Percentiles rank a stretch among this genome's conserved stretches.
These are phyloP conservation scores for Acanthamoeba lugdunensis DNA, from an alignment of 208 protist species.

Conservation along the genomic window DNA sequence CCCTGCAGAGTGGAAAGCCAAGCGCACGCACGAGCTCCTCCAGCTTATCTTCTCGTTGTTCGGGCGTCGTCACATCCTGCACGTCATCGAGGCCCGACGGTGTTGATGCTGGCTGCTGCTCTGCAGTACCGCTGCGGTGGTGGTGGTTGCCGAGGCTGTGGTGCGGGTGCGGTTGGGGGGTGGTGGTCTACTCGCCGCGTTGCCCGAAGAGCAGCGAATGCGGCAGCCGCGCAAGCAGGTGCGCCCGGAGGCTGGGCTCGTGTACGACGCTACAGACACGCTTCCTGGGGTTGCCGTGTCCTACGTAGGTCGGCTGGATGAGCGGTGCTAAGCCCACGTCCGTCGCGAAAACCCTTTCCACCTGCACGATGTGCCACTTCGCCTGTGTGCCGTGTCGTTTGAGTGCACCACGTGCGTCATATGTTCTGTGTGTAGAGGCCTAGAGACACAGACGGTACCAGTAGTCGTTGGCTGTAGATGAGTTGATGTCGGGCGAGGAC, in stretches of 20 bases:
- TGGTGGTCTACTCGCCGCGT: too few relatives aligned
- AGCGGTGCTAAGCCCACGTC: not conserved
- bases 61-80: too few relatives aligned
- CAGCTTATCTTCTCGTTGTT: too few relatives aligned
- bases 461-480: not conserved
- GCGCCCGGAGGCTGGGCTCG: not conserved
- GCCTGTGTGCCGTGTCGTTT: not conserved
- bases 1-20: too few relatives aligned
- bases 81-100: too few relatives aligned
- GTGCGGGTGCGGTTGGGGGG: too few relatives aligned
- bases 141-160: too few relatives aligned
- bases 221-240: not conserved
- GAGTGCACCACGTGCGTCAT: not conserved
- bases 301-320: not conserved
- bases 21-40: too few relatives aligned
- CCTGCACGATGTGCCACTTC: not conserved
- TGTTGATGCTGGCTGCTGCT: too few relatives aligned
- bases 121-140: too few relatives aligned
- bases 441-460: not conserved
- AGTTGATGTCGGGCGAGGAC: not conserved
- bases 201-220: constrained; percentile 22
- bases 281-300: too few relatives aligned
- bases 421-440: too few relatives aligned
- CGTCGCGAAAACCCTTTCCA: not conserved
- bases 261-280: not conserved